A percentile compares a stretch with the other conserved stretches of the same genome.
These are phyloP conservation scores for Apiospora aurea DNA, from an alignment of 2,329 filamentous ascomycete species.

Conservation along the genomic window DNA sequence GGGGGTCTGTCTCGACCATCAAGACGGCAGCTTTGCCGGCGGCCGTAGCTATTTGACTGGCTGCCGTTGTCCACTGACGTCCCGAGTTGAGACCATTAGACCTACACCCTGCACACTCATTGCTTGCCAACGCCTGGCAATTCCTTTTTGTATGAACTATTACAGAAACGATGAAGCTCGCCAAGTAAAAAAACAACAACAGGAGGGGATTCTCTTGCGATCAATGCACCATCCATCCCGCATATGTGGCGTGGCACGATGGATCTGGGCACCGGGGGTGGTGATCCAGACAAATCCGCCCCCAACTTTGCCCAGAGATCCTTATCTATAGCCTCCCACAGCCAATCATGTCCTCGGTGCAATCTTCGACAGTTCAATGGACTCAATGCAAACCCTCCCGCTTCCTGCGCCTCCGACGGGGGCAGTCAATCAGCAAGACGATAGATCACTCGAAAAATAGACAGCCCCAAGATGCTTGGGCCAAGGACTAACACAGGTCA, in stretches of 20 bases:
- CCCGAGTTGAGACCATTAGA: neutral
- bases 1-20: neutral
- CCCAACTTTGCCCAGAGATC: constrained; percentile 20
- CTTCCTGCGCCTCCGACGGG: neutral
- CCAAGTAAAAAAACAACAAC: neutral
- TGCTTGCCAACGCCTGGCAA: neutral
- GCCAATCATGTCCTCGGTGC: constrained; percentile 1
- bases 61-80: neutral
- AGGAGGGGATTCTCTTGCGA: neutral
- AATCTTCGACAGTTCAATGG: neutral
- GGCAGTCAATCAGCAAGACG: neutral
- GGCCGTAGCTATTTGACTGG: neutral
- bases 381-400: neutral
- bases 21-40: neutral
- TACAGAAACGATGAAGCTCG: neutral
- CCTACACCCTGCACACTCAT: neutral
- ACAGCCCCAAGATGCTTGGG: neutral
- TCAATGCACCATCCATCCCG: neutral
- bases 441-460: neutral
- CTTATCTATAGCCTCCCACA: constrained; percentile 19
- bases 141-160: constrained; percentile 1
- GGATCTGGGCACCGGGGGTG: neutral
- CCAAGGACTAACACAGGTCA: neutral
- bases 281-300: neutral
- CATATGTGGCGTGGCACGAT: neutral